Percentiles rank a stretch among this genome's conserved stretches.
These are phyloP conservation scores for Trichosporon sp. DNA, from an alignment of 1,284 basidiomycete species.

Conservation along the genomic window DNA sequence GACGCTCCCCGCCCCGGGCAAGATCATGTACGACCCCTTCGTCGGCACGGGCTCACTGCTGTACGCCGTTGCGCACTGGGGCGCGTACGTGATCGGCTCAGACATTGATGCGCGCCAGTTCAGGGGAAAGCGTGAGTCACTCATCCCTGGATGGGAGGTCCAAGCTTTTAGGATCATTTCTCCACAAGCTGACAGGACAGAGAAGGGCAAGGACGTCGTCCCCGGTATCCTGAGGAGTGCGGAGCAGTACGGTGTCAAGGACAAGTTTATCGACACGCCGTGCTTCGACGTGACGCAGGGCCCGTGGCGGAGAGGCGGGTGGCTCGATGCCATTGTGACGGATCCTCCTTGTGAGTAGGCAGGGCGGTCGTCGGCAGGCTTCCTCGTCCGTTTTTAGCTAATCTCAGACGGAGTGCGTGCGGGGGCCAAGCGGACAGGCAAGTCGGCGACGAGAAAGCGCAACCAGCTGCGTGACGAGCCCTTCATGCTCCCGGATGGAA, in stretches of 20 bases:
- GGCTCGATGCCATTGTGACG: constrained; percentile 92
- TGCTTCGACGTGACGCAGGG: constrained; percentile 86
- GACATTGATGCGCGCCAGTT: constrained; percentile 98
- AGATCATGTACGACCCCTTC: constrained; percentile 93
- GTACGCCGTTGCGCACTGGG: constrained; percentile 77
- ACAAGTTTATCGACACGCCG: constrained; percentile 73
- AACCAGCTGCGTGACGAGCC: constrained; percentile 43
- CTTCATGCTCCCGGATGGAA: constrained; percentile 41
- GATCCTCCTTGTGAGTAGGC: constrained; percentile 75
- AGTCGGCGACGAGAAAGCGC: constrained; percentile 49
- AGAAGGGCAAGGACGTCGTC: constrained; percentile 40
- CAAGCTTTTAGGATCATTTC: no score
- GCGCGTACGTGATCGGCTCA: constrained; percentile 79
- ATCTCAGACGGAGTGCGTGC: constrained; percentile 82
- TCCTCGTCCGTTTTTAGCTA: not conserved
- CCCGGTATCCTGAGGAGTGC: constrained; percentile 76
- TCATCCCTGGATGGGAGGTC: no score
- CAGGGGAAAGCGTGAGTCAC: constrained; percentile 66
- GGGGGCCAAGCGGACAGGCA: constrained; percentile 88
- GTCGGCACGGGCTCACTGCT: constrained; percentile 95
- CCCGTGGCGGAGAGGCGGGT: constrained; percentile 77
- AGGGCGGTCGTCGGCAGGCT: not conserved
- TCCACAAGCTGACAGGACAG: constrained; percentile 28
- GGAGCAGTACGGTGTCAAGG: constrained; percentile 71
- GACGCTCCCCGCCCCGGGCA: constrained; percentile 77